Evolutionary conservation across 768 basidiomycete species (phyloP), one percentile per base, ranked within the genome.

Genomic region (Podaxis sp.): DNA sequence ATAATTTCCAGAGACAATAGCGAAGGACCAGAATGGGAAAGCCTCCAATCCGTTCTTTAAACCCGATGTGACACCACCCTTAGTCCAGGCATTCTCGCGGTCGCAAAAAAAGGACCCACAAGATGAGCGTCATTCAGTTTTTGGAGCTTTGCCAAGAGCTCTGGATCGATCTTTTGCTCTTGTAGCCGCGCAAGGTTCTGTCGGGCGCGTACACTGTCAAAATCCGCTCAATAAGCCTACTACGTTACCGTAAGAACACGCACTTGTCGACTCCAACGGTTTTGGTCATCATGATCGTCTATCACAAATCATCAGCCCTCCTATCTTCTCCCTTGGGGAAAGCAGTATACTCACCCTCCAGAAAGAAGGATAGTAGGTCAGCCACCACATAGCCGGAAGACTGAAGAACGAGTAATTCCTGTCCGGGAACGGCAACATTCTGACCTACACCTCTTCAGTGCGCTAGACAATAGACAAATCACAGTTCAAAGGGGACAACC

Each of bases 1-100:
- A 36, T 63, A 68, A 53, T 70, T 72, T 7, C 65, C 70, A 13
- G 65, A 67, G 3, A 71, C 54, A 26, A 71, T 65, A 2, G 70
- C 69, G 5, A 71, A 39, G 1, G 67, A 66, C 49, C 69, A 72
- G 46, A 72, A 67, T 2, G 70, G 67, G 4, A 69, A 54, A 42
- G 22, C 40, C 17, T 42, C 40, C 40, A 42, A 17, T 15, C 40
- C 40, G 40, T 42, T 42, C 40, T 42, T 42, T 42, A 42, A 33
- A 9, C 33, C 33, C 33, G 33, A 33, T 9, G 33, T 3, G 33
- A 33, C 33, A 33, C 33, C 33, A 33, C 33, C 8, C 0, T 33
- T 33, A 33, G 33, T 2, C 9, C 8, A 33, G 33, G 9, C 33
- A 33, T 33, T 33, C 33, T 33, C 33, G 33, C 33, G 33, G 33